Evolutionary conservation across 257 asterid genomes (phyloP).

Genomic region (Nicotiana knightiana): DNA sequence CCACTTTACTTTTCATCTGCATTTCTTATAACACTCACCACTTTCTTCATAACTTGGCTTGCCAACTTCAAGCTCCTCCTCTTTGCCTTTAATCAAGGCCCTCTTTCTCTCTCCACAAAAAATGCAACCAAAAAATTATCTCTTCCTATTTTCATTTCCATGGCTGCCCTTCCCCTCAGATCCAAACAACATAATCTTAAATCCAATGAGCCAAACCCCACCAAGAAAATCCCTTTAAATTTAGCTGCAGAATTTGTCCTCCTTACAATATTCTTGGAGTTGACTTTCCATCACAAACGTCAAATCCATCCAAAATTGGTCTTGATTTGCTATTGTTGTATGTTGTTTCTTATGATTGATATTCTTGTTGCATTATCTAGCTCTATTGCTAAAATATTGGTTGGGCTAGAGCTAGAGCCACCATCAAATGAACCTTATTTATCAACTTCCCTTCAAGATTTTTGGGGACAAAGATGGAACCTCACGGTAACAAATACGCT

Average conservation of each 20-base stretch:
- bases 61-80: constrained; percentile 74
- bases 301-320: constrained; percentile 19
- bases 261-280: neutral
- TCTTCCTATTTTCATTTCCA: constrained; percentile 43
- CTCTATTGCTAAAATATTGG: constrained; percentile 20
- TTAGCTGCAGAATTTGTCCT: neutral
- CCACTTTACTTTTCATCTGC: constrained; percentile 41
- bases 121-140: constrained; percentile 23
- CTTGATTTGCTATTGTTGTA: neutral
- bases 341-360: constrained; percentile 6
- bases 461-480: constrained; percentile 81
- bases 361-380: constrained; percentile 29
- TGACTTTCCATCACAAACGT: constrained; percentile 16
- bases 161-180: constrained; percentile 59
- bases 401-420: constrained; percentile 55
- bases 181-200: constrained; percentile 5
- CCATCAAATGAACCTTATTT: constrained; percentile 69
- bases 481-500: constrained; percentile 46
- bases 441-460: constrained; percentile 68
- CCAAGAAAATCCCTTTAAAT: constrained; percentile 12
- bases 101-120: constrained; percentile 23
- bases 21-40: constrained; percentile 18
- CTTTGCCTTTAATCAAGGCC: constrained; percentile 46
- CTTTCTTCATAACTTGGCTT: constrained; percentile 66
- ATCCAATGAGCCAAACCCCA: neutral